A percentile compares a stretch with the other conserved stretches of the same genome.
Evolutionary conservation across 2,329 filamentous ascomycete genomes (phyloP).

Genomic region (Zalaria obscura): DNA sequence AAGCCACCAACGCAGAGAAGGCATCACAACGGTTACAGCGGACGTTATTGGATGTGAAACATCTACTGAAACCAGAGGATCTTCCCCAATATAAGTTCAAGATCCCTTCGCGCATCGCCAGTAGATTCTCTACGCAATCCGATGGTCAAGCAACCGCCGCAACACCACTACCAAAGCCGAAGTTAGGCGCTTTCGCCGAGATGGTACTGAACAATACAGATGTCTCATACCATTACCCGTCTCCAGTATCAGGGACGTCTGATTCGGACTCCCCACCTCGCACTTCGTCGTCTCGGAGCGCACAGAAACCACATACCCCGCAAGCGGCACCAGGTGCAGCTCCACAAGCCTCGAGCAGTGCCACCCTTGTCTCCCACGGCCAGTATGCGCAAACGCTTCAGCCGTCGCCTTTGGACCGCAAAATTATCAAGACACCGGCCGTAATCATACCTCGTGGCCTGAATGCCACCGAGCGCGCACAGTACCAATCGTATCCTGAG

Average conservation of each 20-base stretch:
- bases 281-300: too few relatives aligned
- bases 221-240: too few relatives aligned
- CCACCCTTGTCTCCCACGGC: too few relatives aligned
- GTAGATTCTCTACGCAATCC: neutral
- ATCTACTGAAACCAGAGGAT: conserved; percentile 57
- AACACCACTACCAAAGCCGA: conserved; percentile 5
- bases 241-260: too few relatives aligned
- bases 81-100: conserved; percentile 42
- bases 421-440: neutral
- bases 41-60: conserved; percentile 59
- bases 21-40: conserved; percentile 54
- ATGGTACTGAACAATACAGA: conserved; percentile 33
- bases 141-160: conserved; percentile 1
- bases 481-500: conserved; percentile 10
- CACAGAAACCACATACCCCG: too few relatives aligned
- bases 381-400: too few relatives aligned
- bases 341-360: too few relatives aligned
- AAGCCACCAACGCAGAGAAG: conserved; percentile 44
- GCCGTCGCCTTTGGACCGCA: too few relatives aligned
- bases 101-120: conserved; percentile 2
- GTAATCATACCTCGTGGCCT: conserved; percentile 12
- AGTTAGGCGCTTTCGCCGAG: conserved; percentile 38
- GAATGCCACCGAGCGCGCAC: conserved; percentile 17
- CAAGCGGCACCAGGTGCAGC: too few relatives aligned
- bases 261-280: too few relatives aligned